phyloP scores from a whole-genome alignment of 2,329 filamentous ascomycete species.

The Fusarium foetens region DNA sequence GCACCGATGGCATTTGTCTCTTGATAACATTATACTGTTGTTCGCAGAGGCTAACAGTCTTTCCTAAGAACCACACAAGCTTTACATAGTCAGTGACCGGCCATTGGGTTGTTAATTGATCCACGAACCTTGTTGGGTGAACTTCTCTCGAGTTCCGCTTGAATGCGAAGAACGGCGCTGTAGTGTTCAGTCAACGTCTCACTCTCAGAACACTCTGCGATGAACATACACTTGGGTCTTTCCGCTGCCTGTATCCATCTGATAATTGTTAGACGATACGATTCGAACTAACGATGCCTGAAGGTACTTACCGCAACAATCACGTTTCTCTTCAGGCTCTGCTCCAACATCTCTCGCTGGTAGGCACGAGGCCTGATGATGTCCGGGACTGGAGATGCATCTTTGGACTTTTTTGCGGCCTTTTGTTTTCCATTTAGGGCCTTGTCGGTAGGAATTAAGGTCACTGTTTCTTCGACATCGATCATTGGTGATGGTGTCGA shows the following conservation, averaged over 20 bases:
- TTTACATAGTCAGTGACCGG: constrained; percentile 43
- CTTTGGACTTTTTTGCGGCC: neutral
- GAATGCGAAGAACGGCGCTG: constrained; percentile 75
- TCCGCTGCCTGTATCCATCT: constrained; percentile 85
- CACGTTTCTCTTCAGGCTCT: constrained; percentile 74
- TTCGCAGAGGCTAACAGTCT: constrained; percentile 72
- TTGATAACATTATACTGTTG: constrained; percentile 73
- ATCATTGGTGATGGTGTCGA: constrained; percentile 1
- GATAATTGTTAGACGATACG: constrained; percentile 2
- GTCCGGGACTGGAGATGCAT: constrained; percentile 12
- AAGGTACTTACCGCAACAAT: constrained; percentile 71
- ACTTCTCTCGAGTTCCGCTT: constrained; percentile 68
- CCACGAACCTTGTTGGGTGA: constrained; percentile 68
- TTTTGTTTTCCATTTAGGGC: neutral
- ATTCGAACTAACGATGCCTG: neutral
- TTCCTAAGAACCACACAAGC: constrained; percentile 79
- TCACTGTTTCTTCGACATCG: constrained; percentile 31
- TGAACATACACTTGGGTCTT: constrained; percentile 78
- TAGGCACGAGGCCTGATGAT: constrained; percentile 67
- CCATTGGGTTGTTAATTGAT: neutral
- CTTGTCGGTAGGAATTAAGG: constrained; percentile 2
- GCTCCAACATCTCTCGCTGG: constrained; percentile 79
- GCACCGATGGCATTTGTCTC: constrained; percentile 67
- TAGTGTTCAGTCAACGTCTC: constrained; percentile 26
- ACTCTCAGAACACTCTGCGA: neutral